Conservation (phyloP, 768 basidiomycete genomes). For the Podaxis rugospora region DNA sequence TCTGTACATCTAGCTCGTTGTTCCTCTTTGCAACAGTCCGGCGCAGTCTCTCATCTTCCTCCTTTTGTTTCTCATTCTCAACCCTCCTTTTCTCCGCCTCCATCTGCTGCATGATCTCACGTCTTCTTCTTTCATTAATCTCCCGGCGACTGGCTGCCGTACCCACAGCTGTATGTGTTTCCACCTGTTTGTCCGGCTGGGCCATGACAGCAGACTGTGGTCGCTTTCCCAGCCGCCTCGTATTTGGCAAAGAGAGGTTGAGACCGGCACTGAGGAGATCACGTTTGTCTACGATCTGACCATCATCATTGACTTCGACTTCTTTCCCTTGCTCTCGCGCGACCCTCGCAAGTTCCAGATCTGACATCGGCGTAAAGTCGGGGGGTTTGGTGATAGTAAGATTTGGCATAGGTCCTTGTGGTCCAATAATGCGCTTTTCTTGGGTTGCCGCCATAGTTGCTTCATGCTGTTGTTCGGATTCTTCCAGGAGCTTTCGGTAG, state of each 20-base stretch:
- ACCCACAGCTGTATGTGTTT: conserved; percentile 76
- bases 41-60: conserved; percentile 61
- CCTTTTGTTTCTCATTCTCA: conserved; percentile 48
- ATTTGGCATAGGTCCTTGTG: conserved; percentile 58
- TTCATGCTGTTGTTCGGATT: conserved; percentile 78
- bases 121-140: conserved; percentile 77
- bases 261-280: conserved; percentile 88
- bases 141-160: conserved; percentile 75
- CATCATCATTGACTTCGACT: conserved; percentile 95
- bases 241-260: conserved; percentile 83
- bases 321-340: conserved; percentile 75
- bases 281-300: conserved; percentile 94
- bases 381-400: conserved; percentile 74
- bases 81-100: conserved; percentile 65
- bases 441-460: conserved; percentile 77
- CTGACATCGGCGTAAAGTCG: conserved; percentile 58
- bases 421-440: conserved; percentile 55
- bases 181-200: conserved; percentile 24
- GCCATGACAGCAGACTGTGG: conserved; percentile 19
- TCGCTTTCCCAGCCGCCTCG: conserved; percentile 58
- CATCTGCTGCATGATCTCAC: conserved; percentile 77
- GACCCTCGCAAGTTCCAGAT: conserved; percentile 65
- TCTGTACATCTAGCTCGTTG: conserved; percentile 66
- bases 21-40: conserved; percentile 72
- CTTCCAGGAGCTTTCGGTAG: conserved; percentile 73